Evolutionary conservation across 306 rosid genomes (phyloP).

Genomic region (Acacia crassicarpa): DNA sequence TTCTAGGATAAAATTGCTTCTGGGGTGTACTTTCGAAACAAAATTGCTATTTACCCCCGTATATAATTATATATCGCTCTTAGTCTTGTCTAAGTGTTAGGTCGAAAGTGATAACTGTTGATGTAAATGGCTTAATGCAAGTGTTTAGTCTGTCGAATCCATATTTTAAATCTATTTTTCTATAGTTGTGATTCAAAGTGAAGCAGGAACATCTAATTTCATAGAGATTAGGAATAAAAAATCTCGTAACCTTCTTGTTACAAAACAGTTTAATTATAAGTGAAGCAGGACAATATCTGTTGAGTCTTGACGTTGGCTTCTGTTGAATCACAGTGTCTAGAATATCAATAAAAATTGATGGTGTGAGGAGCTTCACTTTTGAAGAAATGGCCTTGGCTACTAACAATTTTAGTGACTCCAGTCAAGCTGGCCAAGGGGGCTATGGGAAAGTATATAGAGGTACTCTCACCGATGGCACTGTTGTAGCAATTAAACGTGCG

Average conservation of each 20-base stretch:
- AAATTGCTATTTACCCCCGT: too few relatives aligned
- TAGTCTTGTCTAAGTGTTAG: not conserved
- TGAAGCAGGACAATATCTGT: not conserved
- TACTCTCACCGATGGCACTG: constrained; percentile 53
- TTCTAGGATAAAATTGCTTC: too few relatives aligned
- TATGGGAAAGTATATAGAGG: constrained; percentile 88
- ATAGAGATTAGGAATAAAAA: not conserved
- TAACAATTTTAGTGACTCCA: constrained; percentile 56
- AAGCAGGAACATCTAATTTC: not conserved
- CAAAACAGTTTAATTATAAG: not conserved
- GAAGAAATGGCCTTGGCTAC: constrained; percentile 70
- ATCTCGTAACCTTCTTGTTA: not conserved
- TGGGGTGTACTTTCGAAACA: too few relatives aligned
- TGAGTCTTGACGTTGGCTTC: constrained; percentile 27
- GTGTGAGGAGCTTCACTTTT: constrained; percentile 61
- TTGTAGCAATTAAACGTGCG: constrained; percentile 88
- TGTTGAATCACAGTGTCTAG: constrained; percentile 54
- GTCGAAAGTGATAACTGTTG: not conserved
- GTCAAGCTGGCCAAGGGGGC: constrained; percentile 80
- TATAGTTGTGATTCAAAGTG: not conserved
- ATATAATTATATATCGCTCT: not conserved
- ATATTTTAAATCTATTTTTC: constrained; percentile 14
- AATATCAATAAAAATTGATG: constrained; percentile 61
- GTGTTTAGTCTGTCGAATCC: not conserved
- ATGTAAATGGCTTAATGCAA: not conserved